Base-by-base conservation (phyloP, 306 rosid species). In the Cicer pinnatifidum region DNA sequence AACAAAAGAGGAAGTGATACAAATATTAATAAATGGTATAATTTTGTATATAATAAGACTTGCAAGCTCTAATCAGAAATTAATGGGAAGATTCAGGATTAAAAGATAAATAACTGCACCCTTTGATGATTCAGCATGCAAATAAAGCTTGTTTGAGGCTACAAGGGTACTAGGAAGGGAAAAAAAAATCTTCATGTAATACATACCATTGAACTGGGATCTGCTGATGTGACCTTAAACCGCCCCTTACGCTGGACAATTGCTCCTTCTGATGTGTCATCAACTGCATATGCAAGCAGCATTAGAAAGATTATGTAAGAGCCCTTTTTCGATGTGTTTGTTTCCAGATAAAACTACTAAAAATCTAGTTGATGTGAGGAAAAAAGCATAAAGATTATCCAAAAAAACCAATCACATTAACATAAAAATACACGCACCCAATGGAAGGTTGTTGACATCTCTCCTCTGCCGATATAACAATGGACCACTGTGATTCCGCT, bases 181-280 rank as follows among this genome's bases (percentile, higher is more conserved):
- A 43, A 8, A 20, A 47, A 61, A 50, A 1, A 45, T 71, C 47
- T 48, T 6, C 60, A 19, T 78, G 65, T 9, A 64, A 53, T 67
- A 46, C 75, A 73, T 67, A 95, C 99, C 96, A 88, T 89, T 37
- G 96, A 94, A 85, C 91, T 89, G 65, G 72, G 85, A 45, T 95
- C 99, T 8, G 95, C 91, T 0, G 89, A 80, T 59, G 91, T 95
- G 70, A 95, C 97, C 85, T 95, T 86, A 86, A 95, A 95, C 72
- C 99, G 95, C 62, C 99, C 97, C 85, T 81, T 91, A 39, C 83
- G 84, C 62, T 88, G 95, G 73, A 91, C 87, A 78, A 91, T 76
- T 43, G 97, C 89, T 84, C 97, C 98, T 71, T 95, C 99, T 38
- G 97, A 87, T 48, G 88, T 37, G 90, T 95, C 97, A 46, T 91